Evolutionary conservation across 2,329 filamentous ascomycete species (phyloP), one percentile per base, ranked within the genome.

Genomic region (Beauveria sp.): DNA sequence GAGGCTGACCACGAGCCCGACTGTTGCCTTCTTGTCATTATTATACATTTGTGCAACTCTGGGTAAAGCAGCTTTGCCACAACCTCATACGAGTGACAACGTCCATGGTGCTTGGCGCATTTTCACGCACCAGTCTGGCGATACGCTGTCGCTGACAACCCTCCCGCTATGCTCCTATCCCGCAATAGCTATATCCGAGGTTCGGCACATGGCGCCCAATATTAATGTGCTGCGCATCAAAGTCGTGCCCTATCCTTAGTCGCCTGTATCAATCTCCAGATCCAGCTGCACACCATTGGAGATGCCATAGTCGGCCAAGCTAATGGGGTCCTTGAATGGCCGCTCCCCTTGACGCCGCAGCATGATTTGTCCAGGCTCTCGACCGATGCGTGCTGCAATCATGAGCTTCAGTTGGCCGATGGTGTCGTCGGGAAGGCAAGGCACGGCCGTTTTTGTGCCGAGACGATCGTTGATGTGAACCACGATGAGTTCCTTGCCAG

Each of bases 381-480:
- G 85, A 2, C 93, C 93, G 69, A 97, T 96, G 65, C 89, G 85
- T 46, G 90, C 90, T 5, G 93, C 93, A 26, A 97, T 92, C 81
- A 96, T 88, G 52, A 92, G 88, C 77, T 97, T 97, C 78, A 97
- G 91, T 64, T 93, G 83, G 66, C 88, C 88, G 66, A 97, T 88
- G 8, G 87, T 88, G 76, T 98, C 93, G 3, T 86, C 89, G 0
- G 90, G 87, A 62, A 96, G 80, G 72, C 93, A 97, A 0, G 93
- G 93, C 65, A 98, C 95, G 58, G 90, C 89, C 18, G 93, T 91
- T 71, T 96, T 96, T n/a, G 93, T 97, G 14, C 93, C 93, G 42
- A 98, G 79, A n/a, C 93, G 85, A 75, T 98, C 93, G 73, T 98
- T 98, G 71, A 98, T 87, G 69, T 93, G 86, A 20, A 98, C 93